phyloP scores from a whole-genome alignment of 345 rosid genomes.

The Tarenaya hassleriana region DNA sequence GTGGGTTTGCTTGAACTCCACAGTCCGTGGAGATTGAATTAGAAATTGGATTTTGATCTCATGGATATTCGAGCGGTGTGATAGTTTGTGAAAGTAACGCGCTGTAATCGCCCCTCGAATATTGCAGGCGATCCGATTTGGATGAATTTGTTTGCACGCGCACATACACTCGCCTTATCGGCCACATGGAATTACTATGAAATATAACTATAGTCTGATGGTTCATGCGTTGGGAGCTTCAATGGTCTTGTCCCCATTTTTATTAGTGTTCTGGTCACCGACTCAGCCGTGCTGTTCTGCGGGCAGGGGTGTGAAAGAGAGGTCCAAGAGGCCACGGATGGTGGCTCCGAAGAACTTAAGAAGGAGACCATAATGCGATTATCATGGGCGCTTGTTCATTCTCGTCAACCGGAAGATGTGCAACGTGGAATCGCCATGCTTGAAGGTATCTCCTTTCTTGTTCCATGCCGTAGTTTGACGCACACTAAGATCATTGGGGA shows the following conservation, averaged over 20 bases:
- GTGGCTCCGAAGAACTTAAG: slow-evolving; percentile 45
- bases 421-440: slow-evolving; percentile 81
- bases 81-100: no score
- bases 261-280: no score
- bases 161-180: background rate
- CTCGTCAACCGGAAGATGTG: slow-evolving; percentile 59
- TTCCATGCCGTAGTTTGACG: background rate
- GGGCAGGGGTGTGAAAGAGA: slow-evolving; percentile 78
- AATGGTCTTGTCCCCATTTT: background rate
- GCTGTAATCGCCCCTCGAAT: no score
- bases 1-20: no score
- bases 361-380: slow-evolving; percentile 65
- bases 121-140: no score
- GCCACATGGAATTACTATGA: background rate
- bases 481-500: background rate
- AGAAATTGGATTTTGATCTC: no score
- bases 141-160: no score
- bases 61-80: no score
- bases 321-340: slow-evolving; percentile 45
- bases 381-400: slow-evolving; percentile 90
- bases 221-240: background rate
- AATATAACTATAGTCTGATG: slow-evolving; percentile 2
- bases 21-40: no score
- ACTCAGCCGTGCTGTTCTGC: background rate
- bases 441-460: slow-evolving; percentile 36